Conservation (phyloP, 2,329 filamentous ascomycete species). For the Tolypocladium endophyticum region DNA sequence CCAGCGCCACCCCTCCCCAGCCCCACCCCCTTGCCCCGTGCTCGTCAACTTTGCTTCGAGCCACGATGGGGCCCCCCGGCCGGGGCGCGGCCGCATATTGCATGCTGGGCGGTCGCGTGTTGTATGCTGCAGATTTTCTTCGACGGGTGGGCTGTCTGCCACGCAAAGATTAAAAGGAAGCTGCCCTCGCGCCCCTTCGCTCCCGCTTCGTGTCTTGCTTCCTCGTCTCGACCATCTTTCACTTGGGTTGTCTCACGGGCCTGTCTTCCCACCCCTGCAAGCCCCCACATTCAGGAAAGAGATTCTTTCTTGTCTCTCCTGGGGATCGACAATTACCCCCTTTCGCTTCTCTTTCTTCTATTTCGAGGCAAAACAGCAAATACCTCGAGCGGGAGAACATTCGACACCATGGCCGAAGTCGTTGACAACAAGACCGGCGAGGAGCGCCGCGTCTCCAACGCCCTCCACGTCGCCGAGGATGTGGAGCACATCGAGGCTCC, state of each 20-base stretch:
- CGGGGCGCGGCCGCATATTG: background rate
- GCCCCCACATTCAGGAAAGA: background rate
- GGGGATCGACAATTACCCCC: background rate
- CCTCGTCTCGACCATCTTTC: background rate
- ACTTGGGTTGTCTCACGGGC: background rate
- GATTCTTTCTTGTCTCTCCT: background rate
- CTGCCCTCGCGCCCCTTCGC: background rate
- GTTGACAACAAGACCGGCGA: conserved; percentile 10
- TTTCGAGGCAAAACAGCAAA: background rate
- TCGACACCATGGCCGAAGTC: conserved; percentile 13
- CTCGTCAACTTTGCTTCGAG: background rate
- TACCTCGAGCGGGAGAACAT: background rate
- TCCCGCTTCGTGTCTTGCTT: conserved; percentile 1
- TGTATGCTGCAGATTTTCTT: background rate
- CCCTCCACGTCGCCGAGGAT: conserved; percentile 35
- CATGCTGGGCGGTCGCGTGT: background rate
- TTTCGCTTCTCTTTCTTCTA: conserved; percentile 1
- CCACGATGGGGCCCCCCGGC: background rate
- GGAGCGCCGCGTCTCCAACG: conserved; percentile 15
- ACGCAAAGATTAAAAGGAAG: background rate
- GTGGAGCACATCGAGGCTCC: conserved; percentile 55
- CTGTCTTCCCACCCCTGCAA: background rate
- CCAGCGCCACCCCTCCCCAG: background rate
- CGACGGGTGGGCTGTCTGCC: background rate
- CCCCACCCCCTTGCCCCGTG: background rate